These are phyloP conservation scores for Achaetomiella virescens DNA, from an alignment of 495 filamentous ascomycete species.

Conservation along the genomic window DNA sequence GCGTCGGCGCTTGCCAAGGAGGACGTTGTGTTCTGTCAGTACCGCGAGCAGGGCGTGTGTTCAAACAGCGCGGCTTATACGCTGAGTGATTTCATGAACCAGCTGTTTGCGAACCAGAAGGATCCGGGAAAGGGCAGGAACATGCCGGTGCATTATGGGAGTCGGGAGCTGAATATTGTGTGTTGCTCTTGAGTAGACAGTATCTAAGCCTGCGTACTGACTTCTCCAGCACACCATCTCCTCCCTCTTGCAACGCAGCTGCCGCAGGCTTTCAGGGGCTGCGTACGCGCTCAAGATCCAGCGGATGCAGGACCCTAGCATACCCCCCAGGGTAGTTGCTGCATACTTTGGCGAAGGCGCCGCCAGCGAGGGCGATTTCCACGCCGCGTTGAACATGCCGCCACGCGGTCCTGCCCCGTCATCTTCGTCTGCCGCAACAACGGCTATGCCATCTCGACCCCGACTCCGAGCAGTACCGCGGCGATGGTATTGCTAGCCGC, in stretches of 20 bases:
- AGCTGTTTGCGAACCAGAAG: slow-evolving; percentile 83
- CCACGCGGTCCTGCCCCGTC: slow-evolving; percentile 83
- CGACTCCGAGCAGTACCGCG: slow-evolving; percentile 91
- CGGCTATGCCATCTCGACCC: slow-evolving; percentile 91
- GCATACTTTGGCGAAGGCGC: slow-evolving; percentile 99
- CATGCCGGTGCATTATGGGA: slow-evolving; percentile 97
- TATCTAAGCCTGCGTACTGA: slow-evolving; percentile 5
- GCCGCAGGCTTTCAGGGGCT: slow-evolving; percentile 85
- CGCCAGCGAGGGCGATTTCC: slow-evolving; percentile 95
- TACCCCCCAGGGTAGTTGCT: slow-evolving; percentile 63
- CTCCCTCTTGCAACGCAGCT: slow-evolving; percentile 90
- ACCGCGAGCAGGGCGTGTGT: slow-evolving; percentile 89
- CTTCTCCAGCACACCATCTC: slow-evolving; percentile 75
- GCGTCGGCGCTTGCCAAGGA: slow-evolving; percentile 73
- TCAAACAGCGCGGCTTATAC: slow-evolving; percentile 85
- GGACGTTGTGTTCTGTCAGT: slow-evolving; percentile 92
- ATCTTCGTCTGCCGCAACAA: slow-evolving; percentile 98
- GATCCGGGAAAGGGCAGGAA: slow-evolving; percentile 81
- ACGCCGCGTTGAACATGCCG: slow-evolving; percentile 96
- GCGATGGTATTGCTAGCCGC: slow-evolving; percentile 91
- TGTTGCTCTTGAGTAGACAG: slow-evolving; percentile 15
- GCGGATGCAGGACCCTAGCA: slow-evolving; percentile 59
- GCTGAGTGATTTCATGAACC: slow-evolving; percentile 85
- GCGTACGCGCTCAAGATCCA: slow-evolving; percentile 93
- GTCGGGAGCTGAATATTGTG: slow-evolving; percentile 73